Conservation (phyloP, 768 basidiomycete species). For the Artomyces pyxidatus region DNA sequence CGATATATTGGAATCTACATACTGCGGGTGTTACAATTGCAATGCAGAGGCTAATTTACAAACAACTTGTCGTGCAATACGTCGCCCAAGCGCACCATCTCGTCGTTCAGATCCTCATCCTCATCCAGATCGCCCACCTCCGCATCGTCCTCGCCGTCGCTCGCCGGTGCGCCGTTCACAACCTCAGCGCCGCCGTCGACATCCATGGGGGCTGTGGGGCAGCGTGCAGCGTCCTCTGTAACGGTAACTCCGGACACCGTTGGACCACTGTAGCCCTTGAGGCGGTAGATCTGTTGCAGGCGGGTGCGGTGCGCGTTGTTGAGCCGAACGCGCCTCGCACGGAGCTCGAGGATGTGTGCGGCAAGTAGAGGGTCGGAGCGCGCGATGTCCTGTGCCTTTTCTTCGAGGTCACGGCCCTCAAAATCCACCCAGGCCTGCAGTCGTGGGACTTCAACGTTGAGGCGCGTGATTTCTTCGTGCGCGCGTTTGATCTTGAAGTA, state of each 20-base stretch:
- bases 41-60: neutral
- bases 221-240: too few species aligned
- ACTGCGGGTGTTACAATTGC: neutral
- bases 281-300: neutral
- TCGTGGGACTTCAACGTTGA: neutral
- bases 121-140: neutral
- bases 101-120: neutral
- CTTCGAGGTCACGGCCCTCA: neutral
- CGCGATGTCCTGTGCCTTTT: neutral
- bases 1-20: neutral
- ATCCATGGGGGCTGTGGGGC: neutral
- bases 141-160: neutral
- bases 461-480: neutral
- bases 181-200: neutral
- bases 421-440: neutral
- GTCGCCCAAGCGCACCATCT: neutral
- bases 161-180: neutral
- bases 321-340: neutral
- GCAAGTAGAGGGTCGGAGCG: neutral
- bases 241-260: too few species aligned
- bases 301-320: neutral
- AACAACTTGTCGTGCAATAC: neutral
- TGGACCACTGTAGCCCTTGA: neutral
- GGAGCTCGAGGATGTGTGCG: neutral
- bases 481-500: constrained; percentile 1